Percentiles rank a stretch among this genome's conserved stretches.
phyloP scores from a whole-genome alignment of 2,329 filamentous ascomycete species.

The Neonectria coccinea region DNA sequence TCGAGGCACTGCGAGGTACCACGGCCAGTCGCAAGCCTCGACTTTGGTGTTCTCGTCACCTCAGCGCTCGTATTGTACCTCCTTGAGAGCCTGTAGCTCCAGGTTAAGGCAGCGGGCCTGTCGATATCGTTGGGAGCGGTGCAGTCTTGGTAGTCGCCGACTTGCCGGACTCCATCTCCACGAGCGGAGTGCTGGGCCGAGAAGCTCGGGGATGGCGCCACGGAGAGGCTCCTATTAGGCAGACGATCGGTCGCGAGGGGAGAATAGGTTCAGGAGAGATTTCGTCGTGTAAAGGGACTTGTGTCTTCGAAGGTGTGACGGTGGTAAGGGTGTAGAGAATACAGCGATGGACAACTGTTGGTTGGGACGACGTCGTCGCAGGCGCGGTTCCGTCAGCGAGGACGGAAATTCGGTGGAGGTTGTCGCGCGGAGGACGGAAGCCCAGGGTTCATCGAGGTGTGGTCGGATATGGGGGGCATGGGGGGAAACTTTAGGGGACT shows the following conservation, averaged over 20 bases:
- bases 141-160: slow-evolving; percentile 38
- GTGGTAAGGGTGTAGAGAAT: slow-evolving; percentile 21
- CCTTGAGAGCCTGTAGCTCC: slow-evolving; percentile 11
- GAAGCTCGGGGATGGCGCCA: slow-evolving; percentile 41
- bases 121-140: slow-evolving; percentile 34
- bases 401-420: slow-evolving; percentile 45
- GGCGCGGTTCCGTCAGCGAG: slow-evolving; percentile 36
- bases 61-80: slow-evolving; percentile 17
- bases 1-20: slow-evolving; percentile 37
- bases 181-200: slow-evolving; percentile 43
- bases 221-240: slow-evolving; percentile 25
- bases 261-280: slow-evolving; percentile 15
- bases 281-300: background rate
- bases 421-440: slow-evolving; percentile 41
- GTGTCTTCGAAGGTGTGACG: slow-evolving; percentile 28
- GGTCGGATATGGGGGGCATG: slow-evolving; percentile 22
- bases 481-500: slow-evolving; percentile 24
- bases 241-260: slow-evolving; percentile 21
- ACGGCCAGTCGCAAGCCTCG: slow-evolving; percentile 35
- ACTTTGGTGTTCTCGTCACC: slow-evolving; percentile 25
- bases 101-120: slow-evolving; percentile 31
- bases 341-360: slow-evolving; percentile 19
- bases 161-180: slow-evolving; percentile 56
- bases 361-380: slow-evolving; percentile 36
- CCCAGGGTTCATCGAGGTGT: slow-evolving; percentile 34